A percentile compares a stretch with the other conserved stretches of the same genome.
These are phyloP conservation scores for Xylaria sp. DNA, from an alignment of 2,329 filamentous ascomycete genomes.

Conservation along the genomic window DNA sequence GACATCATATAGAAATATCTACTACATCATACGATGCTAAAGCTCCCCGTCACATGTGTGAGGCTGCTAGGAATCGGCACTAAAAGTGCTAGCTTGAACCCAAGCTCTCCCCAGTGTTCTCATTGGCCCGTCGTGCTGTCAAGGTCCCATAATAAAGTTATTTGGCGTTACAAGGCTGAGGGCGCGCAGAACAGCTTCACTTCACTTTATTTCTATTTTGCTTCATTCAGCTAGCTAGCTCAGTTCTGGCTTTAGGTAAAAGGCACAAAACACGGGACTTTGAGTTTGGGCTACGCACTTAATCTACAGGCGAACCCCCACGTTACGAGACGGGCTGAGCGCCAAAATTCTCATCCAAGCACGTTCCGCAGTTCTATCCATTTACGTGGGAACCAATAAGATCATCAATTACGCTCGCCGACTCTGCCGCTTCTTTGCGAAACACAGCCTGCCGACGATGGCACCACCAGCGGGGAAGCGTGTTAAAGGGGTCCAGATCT, in stretches of 20 bases:
- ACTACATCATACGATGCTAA: conserved; percentile 41
- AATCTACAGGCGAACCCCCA: no score
- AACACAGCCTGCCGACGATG: conserved; percentile 56
- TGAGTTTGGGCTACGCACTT: no score
- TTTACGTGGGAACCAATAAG: not conserved
- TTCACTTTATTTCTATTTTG: conserved; percentile 3
- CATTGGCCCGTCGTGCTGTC: conserved; percentile 18
- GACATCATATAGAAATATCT: not conserved
- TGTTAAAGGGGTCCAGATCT: conserved; percentile 73
- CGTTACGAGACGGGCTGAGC: no score
- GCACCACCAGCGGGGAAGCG: conserved; percentile 71
- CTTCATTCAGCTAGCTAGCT: not conserved
- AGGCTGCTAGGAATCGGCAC: conserved; percentile 35
- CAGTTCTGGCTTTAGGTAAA: not conserved
- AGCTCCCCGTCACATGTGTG: conserved; percentile 22
- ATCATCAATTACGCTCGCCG: not conserved
- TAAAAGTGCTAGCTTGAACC: conserved; percentile 15
- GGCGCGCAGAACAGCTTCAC: conserved; percentile 2
- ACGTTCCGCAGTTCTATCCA: no score
- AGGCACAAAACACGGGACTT: no score
- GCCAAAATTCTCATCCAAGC: no score
- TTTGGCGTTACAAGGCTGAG: conserved; percentile 8
- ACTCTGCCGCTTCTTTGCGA: not conserved
- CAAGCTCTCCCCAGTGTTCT: not conserved
- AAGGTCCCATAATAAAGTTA: conserved; percentile 31